Conservation (phyloP, 768 basidiomycete species). For the Rhizopogon vinicolor region DNA sequence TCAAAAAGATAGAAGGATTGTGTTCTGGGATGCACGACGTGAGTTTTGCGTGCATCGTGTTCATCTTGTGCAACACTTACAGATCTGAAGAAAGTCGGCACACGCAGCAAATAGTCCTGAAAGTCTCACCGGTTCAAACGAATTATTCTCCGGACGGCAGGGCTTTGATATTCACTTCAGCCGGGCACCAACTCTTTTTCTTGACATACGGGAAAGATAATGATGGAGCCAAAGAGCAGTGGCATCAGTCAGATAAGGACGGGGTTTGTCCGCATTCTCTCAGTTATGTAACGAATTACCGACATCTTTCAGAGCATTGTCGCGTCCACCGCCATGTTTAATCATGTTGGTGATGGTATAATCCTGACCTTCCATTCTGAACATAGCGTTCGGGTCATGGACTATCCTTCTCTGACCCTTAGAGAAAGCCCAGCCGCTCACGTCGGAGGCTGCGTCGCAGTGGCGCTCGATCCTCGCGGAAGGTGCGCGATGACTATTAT, state of each 20-base stretch:
- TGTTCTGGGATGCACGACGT: slow-evolving; percentile 87
- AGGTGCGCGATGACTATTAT: slow-evolving; percentile 32
- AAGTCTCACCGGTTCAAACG: slow-evolving; percentile 58
- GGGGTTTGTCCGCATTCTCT: slow-evolving; percentile 6
- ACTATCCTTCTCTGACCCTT: slow-evolving; percentile 58
- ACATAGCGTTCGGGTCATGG: slow-evolving; percentile 61
- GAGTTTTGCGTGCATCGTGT: slow-evolving; percentile 17
- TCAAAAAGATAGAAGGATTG: slow-evolving; percentile 67
- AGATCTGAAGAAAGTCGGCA: slow-evolving; percentile 57
- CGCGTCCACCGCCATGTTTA: slow-evolving; percentile 68
- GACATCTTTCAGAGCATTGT: slow-evolving; percentile 35
- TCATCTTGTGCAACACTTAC: slow-evolving; percentile 5
- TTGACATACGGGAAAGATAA: slow-evolving; percentile 52
- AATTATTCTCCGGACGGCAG: slow-evolving; percentile 72
- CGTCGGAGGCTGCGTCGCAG: slow-evolving; percentile 73
- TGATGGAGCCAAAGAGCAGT: slow-evolving; percentile 49
- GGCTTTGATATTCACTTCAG: slow-evolving; percentile 58
- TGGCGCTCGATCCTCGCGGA: slow-evolving; percentile 79
- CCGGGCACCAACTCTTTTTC: slow-evolving; percentile 56
- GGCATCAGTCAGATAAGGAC: slow-evolving; percentile 34
- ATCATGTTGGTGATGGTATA: slow-evolving; percentile 69
- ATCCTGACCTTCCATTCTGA: slow-evolving; percentile 62
- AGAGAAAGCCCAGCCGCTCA: slow-evolving; percentile 68
- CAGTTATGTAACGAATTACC: not conserved
- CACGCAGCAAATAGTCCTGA: slow-evolving; percentile 54